phyloP scores from a whole-genome alignment of 2,329 filamentous ascomycete species.

The Claviceps sorghi region DNA sequence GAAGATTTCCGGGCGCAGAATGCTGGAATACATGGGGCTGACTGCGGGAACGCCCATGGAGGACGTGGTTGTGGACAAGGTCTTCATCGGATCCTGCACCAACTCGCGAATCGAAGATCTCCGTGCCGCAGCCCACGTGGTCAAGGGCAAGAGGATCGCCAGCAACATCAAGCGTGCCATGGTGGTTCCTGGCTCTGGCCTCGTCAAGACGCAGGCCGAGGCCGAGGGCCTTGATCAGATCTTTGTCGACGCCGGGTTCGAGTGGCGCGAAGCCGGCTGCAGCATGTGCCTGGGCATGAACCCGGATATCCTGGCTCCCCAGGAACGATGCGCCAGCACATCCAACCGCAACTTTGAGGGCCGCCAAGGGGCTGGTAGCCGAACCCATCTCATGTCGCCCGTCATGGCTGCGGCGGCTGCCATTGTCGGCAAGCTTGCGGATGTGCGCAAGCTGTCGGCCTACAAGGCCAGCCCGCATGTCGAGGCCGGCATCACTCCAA shows the following conservation, averaged over 20 bases:
- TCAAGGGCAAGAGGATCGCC: slow-evolving; percentile 77
- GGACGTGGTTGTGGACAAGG: slow-evolving; percentile 84
- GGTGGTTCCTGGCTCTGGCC: slow-evolving; percentile 89
- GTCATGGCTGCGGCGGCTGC: slow-evolving; percentile 90
- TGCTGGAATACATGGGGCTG: slow-evolving; percentile 94
- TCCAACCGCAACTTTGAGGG: slow-evolving; percentile 98
- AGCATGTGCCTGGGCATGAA: slow-evolving; percentile 99
- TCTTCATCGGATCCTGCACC: slow-evolving; percentile 96
- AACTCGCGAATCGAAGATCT: slow-evolving; percentile 96
- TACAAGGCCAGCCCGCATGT: slow-evolving; percentile 47
- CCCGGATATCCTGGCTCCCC: slow-evolving; percentile 83
- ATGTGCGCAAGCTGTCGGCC: slow-evolving; percentile 66
- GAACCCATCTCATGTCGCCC: slow-evolving; percentile 92
- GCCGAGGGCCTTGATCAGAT: slow-evolving; percentile 85
- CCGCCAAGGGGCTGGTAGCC: slow-evolving; percentile 77
- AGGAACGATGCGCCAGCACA: slow-evolving; percentile 87
- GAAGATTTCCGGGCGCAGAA: slow-evolving; percentile 64
- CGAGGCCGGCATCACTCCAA: slow-evolving; percentile 32
- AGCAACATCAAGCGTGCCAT: slow-evolving; percentile 83
- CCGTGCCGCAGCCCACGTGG: slow-evolving; percentile 69
- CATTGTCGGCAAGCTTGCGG: slow-evolving; percentile 78
- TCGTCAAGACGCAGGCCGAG: slow-evolving; percentile 87
- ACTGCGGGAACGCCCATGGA: slow-evolving; percentile 76
- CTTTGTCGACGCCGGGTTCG: slow-evolving; percentile 82
- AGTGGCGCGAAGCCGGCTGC: slow-evolving; percentile 96